A percentile compares a stretch with the other conserved stretches of the same genome.
Evolutionary conservation across 2,329 filamentous ascomycete species (phyloP).

Genomic region (Fusarium piperis): DNA sequence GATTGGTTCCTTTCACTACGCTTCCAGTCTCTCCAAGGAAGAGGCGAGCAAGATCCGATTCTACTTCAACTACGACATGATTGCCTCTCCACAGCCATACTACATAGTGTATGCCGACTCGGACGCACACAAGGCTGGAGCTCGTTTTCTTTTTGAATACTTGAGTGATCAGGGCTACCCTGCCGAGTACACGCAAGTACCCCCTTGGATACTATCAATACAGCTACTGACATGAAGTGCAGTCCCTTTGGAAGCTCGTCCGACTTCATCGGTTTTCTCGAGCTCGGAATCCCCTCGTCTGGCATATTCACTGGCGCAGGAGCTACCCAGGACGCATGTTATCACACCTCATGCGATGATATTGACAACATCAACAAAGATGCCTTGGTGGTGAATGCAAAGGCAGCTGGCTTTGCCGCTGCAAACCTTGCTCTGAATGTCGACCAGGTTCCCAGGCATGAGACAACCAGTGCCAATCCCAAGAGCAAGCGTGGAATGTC

Average conservation of each 20-base stretch:
- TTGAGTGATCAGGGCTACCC: conserved; percentile 45
- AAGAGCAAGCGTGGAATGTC: conserved; percentile 9
- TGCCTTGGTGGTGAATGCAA: conserved; percentile 48
- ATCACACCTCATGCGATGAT: conserved; percentile 52
- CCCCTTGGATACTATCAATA: not conserved
- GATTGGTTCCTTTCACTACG: conserved; percentile 53
- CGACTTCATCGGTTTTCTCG: conserved; percentile 52
- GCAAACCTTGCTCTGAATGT: conserved; percentile 51
- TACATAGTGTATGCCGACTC: conserved; percentile 53
- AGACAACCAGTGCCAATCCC: conserved; percentile 5
- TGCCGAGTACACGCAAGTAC: conserved; percentile 28
- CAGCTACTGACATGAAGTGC: not conserved
- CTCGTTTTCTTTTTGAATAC: conserved; percentile 45
- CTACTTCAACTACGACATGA: conserved; percentile 78
- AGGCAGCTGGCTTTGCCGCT: conserved; percentile 60
- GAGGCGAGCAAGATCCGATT: conserved; percentile 66
- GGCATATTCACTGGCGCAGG: conserved; percentile 53
- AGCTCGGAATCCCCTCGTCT: conserved; percentile 50
- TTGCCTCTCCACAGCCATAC: conserved; percentile 55
- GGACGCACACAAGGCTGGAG: conserved; percentile 50
- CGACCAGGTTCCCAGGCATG: conserved; percentile 41
- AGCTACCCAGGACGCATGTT: conserved; percentile 46
- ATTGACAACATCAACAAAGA: conserved; percentile 52
- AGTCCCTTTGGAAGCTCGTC: conserved; percentile 49
- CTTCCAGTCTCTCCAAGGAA: conserved; percentile 44